Evolutionary conservation across 805 yeast genomes (phyloP), one percentile per base, ranked within the genome.

Genomic region (Yarrowia porcina): DNA sequence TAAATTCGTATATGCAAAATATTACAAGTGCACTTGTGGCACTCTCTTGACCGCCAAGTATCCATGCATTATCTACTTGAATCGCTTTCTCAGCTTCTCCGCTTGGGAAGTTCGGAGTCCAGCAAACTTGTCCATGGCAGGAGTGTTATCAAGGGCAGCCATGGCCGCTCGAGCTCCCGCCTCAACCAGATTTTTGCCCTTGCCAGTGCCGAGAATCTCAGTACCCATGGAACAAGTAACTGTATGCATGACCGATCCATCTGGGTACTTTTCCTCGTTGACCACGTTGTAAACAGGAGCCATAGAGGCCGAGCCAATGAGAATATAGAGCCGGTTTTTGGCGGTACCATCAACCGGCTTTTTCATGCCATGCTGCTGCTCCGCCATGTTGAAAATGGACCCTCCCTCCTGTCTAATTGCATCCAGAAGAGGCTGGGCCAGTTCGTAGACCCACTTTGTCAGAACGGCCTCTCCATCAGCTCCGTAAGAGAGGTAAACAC

Each of bases 81-180:
- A 49, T n/a, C 57, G 18, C 32, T 49, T 49, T 33, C 57, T 49
- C 39, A 33, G 39, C 41, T 49, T 49, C n/a, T 49, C 57, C 2
- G 57, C 57, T 8, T 17, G 23, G 5, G 41, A 21, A 7, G 57
- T 49, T 65, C 96, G 77, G 20, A 79, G 65, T 41, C 78, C 77
- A 13, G 84, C 83, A 71, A 82, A 89, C 68, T 86, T 86, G 65
- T 87, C 92, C 50, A 90, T 77, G 30, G 83, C 64, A 0, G 76
- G 76, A 44, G 80, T 81, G 47, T 89, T 84, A 11, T 76, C 74
- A 49, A 93, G 75, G 0, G 93, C 97, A 59, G 79, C 77, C 85
- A 86, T 87, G 0, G 99, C 99, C 0, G 97, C 97, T 63, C 87
- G 77, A 21, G 83, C 73, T 0, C 97, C 94, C 0, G 97, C 98